A percentile compares a stretch with the other conserved stretches of the same genome.
These are phyloP conservation scores for Groenewaldozyma sp. DNA, from an alignment of 1,139 yeast species.

Conservation along the genomic window DNA sequence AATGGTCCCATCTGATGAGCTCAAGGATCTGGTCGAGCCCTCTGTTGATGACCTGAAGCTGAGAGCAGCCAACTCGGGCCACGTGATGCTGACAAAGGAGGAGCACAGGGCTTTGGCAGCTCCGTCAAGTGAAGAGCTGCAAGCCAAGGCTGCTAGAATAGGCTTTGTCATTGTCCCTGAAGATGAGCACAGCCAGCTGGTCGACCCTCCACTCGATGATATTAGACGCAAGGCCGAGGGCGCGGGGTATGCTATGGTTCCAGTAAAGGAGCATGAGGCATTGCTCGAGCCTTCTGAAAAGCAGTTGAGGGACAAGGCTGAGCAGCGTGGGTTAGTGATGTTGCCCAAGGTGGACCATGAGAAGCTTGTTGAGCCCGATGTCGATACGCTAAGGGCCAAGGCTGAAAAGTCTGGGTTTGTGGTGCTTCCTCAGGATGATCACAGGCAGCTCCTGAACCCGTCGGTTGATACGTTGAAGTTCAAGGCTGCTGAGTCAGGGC, in stretches of 20 bases:
- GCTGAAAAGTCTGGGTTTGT: background rate
- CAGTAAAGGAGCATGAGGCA: conserved; percentile 10
- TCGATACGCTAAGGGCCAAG: conserved; percentile 17
- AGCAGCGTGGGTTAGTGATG: conserved; percentile 28
- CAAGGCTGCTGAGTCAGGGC: conserved; percentile 20
- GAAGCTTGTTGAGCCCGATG: conserved; percentile 16
- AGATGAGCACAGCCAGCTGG: conserved; percentile 22
- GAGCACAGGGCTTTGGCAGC: conserved; percentile 34
- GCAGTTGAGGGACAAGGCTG: conserved; percentile 20
- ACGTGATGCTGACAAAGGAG: conserved; percentile 28
- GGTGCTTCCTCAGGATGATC: conserved; percentile 35
- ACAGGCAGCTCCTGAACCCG: conserved; percentile 26
- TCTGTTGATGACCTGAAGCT: conserved; percentile 20
- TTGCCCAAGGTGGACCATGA: conserved; percentile 31
- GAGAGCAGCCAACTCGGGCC: background rate
- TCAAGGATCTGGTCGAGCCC: conserved; percentile 17
- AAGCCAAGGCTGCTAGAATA: conserved; percentile 12
- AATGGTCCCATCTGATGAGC: conserved; percentile 32
- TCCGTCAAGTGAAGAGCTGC: conserved; percentile 14
- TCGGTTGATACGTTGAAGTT: conserved; percentile 14
- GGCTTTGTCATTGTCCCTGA: conserved; percentile 28
- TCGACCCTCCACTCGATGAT: conserved; percentile 13
- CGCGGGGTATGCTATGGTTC: conserved; percentile 14
- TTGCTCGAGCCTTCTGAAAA: conserved; percentile 15
- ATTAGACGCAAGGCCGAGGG: conserved; percentile 17